phyloP scores from a whole-genome alignment of 116 monocot species.

The Posidonia oceanica region DNA sequence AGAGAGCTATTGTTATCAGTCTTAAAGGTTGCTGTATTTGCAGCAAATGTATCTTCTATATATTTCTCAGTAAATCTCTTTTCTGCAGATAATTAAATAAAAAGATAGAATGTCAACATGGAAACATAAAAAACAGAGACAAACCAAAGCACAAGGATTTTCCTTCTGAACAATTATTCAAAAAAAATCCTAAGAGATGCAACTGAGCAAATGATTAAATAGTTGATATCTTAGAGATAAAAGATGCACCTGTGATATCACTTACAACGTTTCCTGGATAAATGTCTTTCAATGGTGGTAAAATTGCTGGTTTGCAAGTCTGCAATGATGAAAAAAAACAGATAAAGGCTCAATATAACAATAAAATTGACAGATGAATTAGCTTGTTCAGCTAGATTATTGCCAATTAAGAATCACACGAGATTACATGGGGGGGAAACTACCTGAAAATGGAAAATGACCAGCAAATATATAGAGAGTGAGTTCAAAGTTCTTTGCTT shows the following conservation, averaged over 20 bases:
- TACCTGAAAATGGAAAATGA: slow-evolving; percentile 93
- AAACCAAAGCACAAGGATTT: not conserved
- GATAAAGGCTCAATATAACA: not conserved
- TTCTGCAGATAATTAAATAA: slow-evolving; percentile 3
- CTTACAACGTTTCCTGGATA: slow-evolving; percentile 49
- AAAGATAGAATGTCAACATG: not conserved
- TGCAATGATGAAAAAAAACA: slow-evolving; percentile 13
- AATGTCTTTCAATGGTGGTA: slow-evolving; percentile 73
- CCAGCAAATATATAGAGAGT: slow-evolving; percentile 68
- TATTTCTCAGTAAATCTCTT: slow-evolving; percentile 2
- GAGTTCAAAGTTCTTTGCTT: slow-evolving; percentile 78
- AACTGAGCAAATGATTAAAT: not conserved
- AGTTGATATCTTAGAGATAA: not conserved
- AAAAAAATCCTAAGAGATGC: not conserved
- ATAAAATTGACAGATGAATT: not conserved
- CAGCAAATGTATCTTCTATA: slow-evolving; percentile 10
- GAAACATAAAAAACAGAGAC: not conserved
- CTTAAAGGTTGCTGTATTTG: slow-evolving; percentile 10
- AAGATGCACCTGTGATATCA: slow-evolving; percentile 33
- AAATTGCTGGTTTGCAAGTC: slow-evolving; percentile 78
- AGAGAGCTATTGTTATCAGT: slow-evolving; percentile 11
- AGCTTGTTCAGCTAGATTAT: not conserved
- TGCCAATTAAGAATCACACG: too few relatives aligned
- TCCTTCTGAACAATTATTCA: not conserved
- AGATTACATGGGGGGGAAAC: not conserved